Conservation (phyloP, 1,139 yeast species). For the Ashbya aceris region DNA sequence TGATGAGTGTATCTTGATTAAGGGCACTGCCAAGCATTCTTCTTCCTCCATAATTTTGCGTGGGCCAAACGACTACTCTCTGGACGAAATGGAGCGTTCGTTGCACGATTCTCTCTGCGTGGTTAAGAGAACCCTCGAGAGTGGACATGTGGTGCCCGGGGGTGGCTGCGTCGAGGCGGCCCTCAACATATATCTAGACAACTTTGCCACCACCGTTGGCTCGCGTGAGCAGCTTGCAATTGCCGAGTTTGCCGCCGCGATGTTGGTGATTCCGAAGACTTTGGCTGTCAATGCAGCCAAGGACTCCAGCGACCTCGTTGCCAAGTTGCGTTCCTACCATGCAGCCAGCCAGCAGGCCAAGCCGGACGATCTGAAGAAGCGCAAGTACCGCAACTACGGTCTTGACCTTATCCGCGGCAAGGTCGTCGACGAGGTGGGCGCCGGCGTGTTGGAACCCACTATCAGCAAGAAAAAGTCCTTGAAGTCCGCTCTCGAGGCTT, state of each 20-base stretch:
- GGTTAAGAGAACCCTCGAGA: conserved; percentile 91
- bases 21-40: conserved; percentile 90
- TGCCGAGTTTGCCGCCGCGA: conserved; percentile 90
- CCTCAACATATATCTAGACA: conserved; percentile 86
- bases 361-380: conserved; percentile 72
- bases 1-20: conserved; percentile 91
- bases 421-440: conserved; percentile 72
- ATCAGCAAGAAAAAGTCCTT: conserved; percentile 85
- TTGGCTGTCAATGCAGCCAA: conserved; percentile 96
- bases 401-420: conserved; percentile 86
- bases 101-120: conserved; percentile 90
- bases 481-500: conserved; percentile 95
- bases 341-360: conserved; percentile 88
- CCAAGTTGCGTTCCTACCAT: conserved; percentile 92
- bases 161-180: conserved; percentile 99
- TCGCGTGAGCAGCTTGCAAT: conserved; percentile 97
- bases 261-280: conserved; percentile 91
- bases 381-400: conserved; percentile 82
- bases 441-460: conserved; percentile 94
- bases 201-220: conserved; percentile 95
- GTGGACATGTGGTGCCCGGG: conserved; percentile 94
- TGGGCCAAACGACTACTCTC: conserved; percentile 92
- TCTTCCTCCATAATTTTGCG: conserved; percentile 86
- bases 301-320: conserved; percentile 88
- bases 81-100: conserved; percentile 98